Conservation (phyloP, 2,329 filamentous ascomycete genomes). For the Paramyrothecium roridum region DNA sequence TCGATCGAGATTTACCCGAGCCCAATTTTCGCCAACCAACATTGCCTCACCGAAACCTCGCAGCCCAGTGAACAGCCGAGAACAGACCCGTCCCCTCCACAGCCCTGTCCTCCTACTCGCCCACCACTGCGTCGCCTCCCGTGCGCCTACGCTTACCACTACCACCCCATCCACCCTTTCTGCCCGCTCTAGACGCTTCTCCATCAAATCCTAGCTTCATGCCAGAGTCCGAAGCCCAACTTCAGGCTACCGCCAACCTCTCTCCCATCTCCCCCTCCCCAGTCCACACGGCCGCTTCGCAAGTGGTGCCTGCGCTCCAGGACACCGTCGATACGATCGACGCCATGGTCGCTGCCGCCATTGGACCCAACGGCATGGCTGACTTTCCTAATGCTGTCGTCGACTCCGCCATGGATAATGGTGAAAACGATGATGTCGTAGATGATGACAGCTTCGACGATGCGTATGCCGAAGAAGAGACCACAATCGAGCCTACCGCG, state of each 20-base stretch:
- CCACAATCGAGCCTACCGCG: constrained; percentile 19
- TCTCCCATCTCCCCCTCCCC: constrained; percentile 49
- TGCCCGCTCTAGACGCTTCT: constrained; percentile 5
- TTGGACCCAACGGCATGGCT: constrained; percentile 22
- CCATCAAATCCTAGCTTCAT: constrained; percentile 31
- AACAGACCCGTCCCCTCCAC: background rate
- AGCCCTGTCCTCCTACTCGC: background rate
- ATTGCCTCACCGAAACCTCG: background rate
- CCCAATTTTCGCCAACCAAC: background rate
- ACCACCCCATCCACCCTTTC: constrained; percentile 2
- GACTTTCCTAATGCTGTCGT: constrained; percentile 23
- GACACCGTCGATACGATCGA: constrained; percentile 49
- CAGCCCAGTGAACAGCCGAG: background rate
- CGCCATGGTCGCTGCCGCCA: constrained; percentile 38
- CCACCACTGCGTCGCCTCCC: background rate
- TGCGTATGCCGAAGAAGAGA: constrained; percentile 39
- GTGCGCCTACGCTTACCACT: background rate
- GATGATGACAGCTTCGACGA: constrained; percentile 48
- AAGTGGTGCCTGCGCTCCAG: constrained; percentile 48
- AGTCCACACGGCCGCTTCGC: constrained; percentile 41
- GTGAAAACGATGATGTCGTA: constrained; percentile 34
- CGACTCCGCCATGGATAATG: constrained; percentile 27
- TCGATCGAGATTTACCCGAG: background rate
- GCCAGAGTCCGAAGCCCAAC: constrained; percentile 41
- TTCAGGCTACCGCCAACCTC: constrained; percentile 51